Evolutionary conservation across 495 filamentous ascomycete genomes (phyloP).

Genomic region (Hypoxylon crocopeplum): DNA sequence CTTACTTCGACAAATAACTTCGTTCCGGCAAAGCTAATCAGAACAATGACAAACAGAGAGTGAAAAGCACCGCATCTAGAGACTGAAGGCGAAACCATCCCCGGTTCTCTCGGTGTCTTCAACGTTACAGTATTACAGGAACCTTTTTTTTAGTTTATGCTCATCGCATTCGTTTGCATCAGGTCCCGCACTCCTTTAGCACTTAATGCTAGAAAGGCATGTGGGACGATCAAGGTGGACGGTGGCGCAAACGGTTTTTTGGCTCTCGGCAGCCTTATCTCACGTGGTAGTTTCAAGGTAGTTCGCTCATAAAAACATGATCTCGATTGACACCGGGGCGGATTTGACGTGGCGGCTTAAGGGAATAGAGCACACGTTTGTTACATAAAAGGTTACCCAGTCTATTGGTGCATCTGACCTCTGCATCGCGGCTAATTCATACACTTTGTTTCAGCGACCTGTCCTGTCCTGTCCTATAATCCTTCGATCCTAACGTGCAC

Average conservation of each 20-base stretch:
- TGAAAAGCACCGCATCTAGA: slow-evolving; percentile 54
- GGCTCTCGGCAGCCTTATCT: slow-evolving; percentile 1
- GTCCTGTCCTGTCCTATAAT: too few relatives aligned
- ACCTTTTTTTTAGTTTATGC: slow-evolving; percentile 3
- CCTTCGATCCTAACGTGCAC: too few relatives aligned
- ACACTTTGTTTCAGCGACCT: neutral
- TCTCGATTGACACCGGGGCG: neutral
- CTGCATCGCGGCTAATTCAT: slow-evolving; percentile 3
- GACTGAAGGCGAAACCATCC: slow-evolving; percentile 7
- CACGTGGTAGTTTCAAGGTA: slow-evolving; percentile 7
- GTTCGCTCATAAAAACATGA: slow-evolving; percentile 1
- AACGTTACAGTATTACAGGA: neutral
- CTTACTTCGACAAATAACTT: too few relatives aligned
- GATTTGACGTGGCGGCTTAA: too few relatives aligned
- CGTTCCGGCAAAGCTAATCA: slow-evolving; percentile 23
- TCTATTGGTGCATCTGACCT: too few relatives aligned
- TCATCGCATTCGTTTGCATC: slow-evolving; percentile 21
- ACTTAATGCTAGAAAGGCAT: slow-evolving; percentile 4
- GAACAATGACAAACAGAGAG: slow-evolving; percentile 43
- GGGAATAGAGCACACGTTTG: too few relatives aligned
- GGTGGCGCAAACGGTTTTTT: slow-evolving; percentile 26
- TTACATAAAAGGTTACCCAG: too few relatives aligned
- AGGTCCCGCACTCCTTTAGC: slow-evolving; percentile 8
- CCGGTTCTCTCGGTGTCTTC: neutral
- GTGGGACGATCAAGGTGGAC: slow-evolving; percentile 15